Percentiles rank a stretch among this genome's conserved stretches.
Evolutionary conservation across 2,329 filamentous ascomycete species (phyloP).

Genomic region (Neonectria hederae): DNA sequence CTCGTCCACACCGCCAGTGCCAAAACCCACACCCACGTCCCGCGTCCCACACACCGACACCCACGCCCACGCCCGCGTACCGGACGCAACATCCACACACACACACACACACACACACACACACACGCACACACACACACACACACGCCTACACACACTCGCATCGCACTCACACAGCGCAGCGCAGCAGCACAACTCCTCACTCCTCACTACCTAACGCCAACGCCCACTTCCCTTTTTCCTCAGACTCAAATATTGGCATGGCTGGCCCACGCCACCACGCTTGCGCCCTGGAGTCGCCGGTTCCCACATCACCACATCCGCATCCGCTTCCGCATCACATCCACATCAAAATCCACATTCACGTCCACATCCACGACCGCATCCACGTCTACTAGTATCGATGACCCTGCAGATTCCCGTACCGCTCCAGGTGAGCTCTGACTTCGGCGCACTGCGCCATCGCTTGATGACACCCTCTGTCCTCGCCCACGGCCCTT

Average conservation of each 20-base stretch:
- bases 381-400: constrained; percentile 6
- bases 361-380: constrained; percentile 13
- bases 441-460: constrained; percentile 31
- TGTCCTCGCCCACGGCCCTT: constrained; percentile 6
- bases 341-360: constrained; percentile 6
- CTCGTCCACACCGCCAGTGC: constrained; percentile 21
- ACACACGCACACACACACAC: background rate
- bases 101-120: background rate
- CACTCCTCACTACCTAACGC: no score
- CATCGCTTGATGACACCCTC: constrained; percentile 31
- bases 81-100: constrained; percentile 10
- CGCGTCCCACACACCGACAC: background rate
- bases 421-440: constrained; percentile 18
- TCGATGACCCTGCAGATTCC: constrained; percentile 25
- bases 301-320: constrained; percentile 15
- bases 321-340: constrained; percentile 10
- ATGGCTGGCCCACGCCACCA: constrained; percentile 23
- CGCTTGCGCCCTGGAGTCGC: constrained; percentile 21
- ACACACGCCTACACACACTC: no score
- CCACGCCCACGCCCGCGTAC: constrained; percentile 13
- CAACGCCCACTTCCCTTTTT: constrained; percentile 15
- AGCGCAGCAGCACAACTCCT: constrained; percentile 7
- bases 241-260: constrained; percentile 11
- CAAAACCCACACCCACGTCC: constrained; percentile 1
- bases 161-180: background rate